Base-by-base conservation (phyloP, 1,139 yeast genomes). In the Protomyces pachydermus region DNA sequence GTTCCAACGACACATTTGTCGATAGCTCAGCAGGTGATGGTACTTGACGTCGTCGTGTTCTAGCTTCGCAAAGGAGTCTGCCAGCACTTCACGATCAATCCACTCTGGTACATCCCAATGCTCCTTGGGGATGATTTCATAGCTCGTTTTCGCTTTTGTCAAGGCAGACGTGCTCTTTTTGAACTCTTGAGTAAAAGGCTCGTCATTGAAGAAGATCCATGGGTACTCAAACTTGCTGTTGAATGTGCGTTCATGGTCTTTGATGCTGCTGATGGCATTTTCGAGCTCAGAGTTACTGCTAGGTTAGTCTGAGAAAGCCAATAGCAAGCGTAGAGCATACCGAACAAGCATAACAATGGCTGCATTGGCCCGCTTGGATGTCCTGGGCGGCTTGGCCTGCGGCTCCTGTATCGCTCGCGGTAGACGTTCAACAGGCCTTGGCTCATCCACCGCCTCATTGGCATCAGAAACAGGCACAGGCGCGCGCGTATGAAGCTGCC, bases 1-100 rank as follows among this genome's bases (percentile, higher is more conserved):
- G 74, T 91, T 95, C 74, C 80, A 91, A 73, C 97, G 85, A 76
- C 97, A 91, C 97, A 91, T 91, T 76, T 86, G 89, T 6, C 91
- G 80, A 73, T 87, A 87, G 60, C 85, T 79, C 71, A 82, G 87
- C 1, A 83, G 78, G 55, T 80, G 88, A 0, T 86, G 91, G 72
- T 87, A 87, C 48, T 84, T 82, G 65, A 86, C 78, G 72, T 67
- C 77, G 74, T 55, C 74, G 73, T 68, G 78, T 74, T 83, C 77
- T 73, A 83, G 77, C 23, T 70, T 68, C 60, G 75, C 87, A 23
- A 81, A 77, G 48, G 79, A 86, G 4, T 85, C 91, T 73, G 86
- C 86, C 52, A 82, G 81, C 65, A 85, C 77, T 16, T 78, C 77
- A 37, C 78, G 1, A 91, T 87, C 89, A 61, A 88, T 80, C 78